A percentile compares a stretch with the other conserved stretches of the same genome.
phyloP scores from a whole-genome alignment of 208 protist genomes.

The Strigomonas galati region DNA sequence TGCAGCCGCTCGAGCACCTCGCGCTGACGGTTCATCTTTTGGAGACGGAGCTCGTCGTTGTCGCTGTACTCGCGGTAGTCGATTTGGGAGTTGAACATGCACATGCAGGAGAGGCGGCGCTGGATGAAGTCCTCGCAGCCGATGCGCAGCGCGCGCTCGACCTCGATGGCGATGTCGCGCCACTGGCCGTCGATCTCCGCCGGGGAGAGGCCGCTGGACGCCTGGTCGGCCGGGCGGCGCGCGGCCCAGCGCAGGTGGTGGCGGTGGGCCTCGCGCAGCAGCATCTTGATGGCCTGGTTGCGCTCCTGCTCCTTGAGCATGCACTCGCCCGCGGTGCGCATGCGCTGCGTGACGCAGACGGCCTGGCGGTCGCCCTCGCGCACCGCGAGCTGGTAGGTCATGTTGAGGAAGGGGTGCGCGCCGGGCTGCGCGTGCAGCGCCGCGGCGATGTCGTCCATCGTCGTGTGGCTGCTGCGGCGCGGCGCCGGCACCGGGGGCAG shows the following conservation, averaged over 20 bases:
- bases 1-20: slow-evolving; percentile 29
- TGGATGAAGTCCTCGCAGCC: slow-evolving; percentile 27
- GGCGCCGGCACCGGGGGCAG: too few species aligned
- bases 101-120: slow-evolving; percentile 62
- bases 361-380: slow-evolving; percentile 18
- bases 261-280: slow-evolving; percentile 44
- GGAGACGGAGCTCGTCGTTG: slow-evolving; percentile 27
- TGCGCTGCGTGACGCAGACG: slow-evolving; percentile 10
- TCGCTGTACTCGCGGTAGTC: slow-evolving; percentile 47
- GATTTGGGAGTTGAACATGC: slow-evolving; percentile 56
- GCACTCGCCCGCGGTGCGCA: slow-evolving; percentile 4
- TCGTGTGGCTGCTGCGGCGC: too few species aligned
- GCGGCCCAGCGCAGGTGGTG: slow-evolving; percentile 13
- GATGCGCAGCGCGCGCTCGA: slow-evolving; percentile 36
- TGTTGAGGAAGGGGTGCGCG: slow-evolving; percentile 47
- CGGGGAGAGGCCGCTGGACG: background rate
- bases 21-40: slow-evolving; percentile 31
- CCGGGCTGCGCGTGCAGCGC: slow-evolving; percentile 20
- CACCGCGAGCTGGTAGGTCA: slow-evolving; percentile 30
- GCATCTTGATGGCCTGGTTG: slow-evolving; percentile 30
- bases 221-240: background rate
- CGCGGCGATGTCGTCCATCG: slow-evolving; percentile 23
- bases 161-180: slow-evolving; percentile 29
- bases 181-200: slow-evolving; percentile 36
- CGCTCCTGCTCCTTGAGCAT: slow-evolving; percentile 20